Conservation (phyloP, 352 stramenopile genomes). For the Thalassiosira exigua region DNA sequence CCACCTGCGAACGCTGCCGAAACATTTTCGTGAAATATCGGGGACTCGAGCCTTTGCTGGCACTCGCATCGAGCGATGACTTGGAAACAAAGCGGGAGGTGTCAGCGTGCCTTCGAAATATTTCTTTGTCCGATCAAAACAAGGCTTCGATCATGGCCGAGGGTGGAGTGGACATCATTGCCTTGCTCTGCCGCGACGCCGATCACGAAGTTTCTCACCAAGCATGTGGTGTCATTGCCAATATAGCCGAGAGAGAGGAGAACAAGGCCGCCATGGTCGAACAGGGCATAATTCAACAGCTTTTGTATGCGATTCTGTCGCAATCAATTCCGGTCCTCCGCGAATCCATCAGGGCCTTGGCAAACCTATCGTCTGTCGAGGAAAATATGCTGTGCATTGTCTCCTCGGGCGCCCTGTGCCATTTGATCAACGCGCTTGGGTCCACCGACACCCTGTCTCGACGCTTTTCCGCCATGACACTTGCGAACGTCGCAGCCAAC, state of each 20-base stretch:
- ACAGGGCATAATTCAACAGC: conserved; percentile 92
- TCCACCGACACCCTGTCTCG: conserved; percentile 92
- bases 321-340: conserved; percentile 93
- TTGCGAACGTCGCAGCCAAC: conserved; percentile 95
- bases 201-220: conserved; percentile 92
- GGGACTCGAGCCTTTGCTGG: conserved; percentile 90
- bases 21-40: conserved; percentile 92
- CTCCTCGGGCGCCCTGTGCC: conserved; percentile 88
- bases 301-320: conserved; percentile 93
- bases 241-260: conserved; percentile 93
- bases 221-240: conserved; percentile 92
- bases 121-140: conserved; percentile 95
- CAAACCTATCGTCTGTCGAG: conserved; percentile 95
- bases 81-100: conserved; percentile 94
- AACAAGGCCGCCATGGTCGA: conserved; percentile 96
- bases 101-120: conserved; percentile 91
- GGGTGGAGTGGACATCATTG: conserved; percentile 89
- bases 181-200: conserved; percentile 89
- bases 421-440: conserved; percentile 89
- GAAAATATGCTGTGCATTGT: conserved; percentile 92
- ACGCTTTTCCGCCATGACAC: conserved; percentile 93
- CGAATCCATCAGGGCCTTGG: conserved; percentile 92
- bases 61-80: conserved; percentile 87
- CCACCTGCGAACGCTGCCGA: conserved; percentile 90
- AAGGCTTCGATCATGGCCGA: conserved; percentile 95